Percentiles rank a stretch among this genome's conserved stretches.
phyloP scores from a whole-genome alignment of 352 stramenopile genomes.

The Pythium angustatum region DNA sequence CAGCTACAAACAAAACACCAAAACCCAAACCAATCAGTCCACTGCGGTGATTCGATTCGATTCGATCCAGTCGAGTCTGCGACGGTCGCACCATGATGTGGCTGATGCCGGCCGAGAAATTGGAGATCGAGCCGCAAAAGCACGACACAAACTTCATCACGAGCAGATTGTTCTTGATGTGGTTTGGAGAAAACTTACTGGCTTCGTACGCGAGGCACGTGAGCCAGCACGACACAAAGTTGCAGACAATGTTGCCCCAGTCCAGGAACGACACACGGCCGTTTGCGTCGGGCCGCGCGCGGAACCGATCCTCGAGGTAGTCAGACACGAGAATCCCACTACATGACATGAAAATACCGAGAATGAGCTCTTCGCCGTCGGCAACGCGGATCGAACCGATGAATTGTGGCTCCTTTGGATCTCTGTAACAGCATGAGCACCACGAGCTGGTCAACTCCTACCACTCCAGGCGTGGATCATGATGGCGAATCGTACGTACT shows the following conservation, averaged over 20 bases:
- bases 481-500: constrained; percentile 28
- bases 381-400: constrained; percentile 36
- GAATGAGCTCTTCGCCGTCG: constrained; percentile 39
- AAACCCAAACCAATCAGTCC: too few species aligned
- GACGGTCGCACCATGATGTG: constrained; percentile 44
- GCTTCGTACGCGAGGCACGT: constrained; percentile 36
- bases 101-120: constrained; percentile 34
- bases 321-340: constrained; percentile 35
- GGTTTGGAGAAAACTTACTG: constrained; percentile 32
- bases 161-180: constrained; percentile 36
- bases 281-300: constrained; percentile 17
- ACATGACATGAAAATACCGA: constrained; percentile 49
- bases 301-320: constrained; percentile 27
- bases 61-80: too few species aligned
- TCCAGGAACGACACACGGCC: constrained; percentile 32
- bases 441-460: too few species aligned
- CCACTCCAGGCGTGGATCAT: too few species aligned
- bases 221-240: constrained; percentile 39
- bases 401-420: constrained; percentile 73
- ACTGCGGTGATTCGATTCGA: too few species aligned
- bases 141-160: constrained; percentile 46
- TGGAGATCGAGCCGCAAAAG: constrained; percentile 45
- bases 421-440: constrained; percentile 31
- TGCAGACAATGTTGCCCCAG: constrained; percentile 43
- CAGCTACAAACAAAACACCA: constrained; percentile 12